These are phyloP conservation scores for Potentilla sterilis DNA, from an alignment of 306 rosid genomes.

Conservation along the genomic window DNA sequence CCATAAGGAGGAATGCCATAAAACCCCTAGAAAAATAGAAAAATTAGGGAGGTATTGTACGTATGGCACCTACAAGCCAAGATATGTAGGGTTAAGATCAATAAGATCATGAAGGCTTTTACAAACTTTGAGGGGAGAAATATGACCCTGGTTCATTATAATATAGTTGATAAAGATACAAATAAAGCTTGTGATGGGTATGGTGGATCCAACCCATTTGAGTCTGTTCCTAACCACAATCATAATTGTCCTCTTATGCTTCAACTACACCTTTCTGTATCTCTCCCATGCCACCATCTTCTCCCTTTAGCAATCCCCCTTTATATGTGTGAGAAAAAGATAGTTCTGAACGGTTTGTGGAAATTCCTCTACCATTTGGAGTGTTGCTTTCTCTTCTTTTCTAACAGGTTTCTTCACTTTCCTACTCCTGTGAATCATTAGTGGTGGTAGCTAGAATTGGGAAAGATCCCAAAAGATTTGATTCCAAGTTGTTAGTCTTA, in stretches of 20 bases:
- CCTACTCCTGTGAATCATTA: constrained; percentile 44
- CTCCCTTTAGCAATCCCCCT: constrained; percentile 34
- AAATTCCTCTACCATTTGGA: constrained; percentile 21
- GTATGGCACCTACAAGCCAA: constrained; percentile 39
- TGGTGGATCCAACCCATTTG: constrained; percentile 70
- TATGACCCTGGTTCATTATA: constrained; percentile 21
- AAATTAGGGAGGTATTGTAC: constrained; percentile 17
- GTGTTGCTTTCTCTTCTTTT: constrained; percentile 58
- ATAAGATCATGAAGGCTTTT: constrained; percentile 23
- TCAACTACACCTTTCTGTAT: constrained; percentile 30
- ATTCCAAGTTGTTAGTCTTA: constrained; percentile 24
- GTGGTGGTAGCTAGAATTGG: constrained; percentile 32
- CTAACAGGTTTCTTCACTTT: constrained; percentile 31
- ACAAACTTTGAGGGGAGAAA: constrained; percentile 46
- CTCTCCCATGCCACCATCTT: constrained; percentile 37
- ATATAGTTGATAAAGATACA: constrained; percentile 29
- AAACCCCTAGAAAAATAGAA: constrained; percentile 22
- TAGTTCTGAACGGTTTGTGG: constrained; percentile 30
- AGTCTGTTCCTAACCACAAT: constrained; percentile 41
- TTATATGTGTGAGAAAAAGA: constrained; percentile 19
- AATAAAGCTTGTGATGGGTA: constrained; percentile 20
- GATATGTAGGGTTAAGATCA: constrained; percentile 43
- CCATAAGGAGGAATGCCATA: background rate
- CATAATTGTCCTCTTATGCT: constrained; percentile 51
- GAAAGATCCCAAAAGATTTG: constrained; percentile 36